Evolutionary conservation across 768 basidiomycete genomes (phyloP), one percentile per base, ranked within the genome.

Genomic region (Daedaleopsis nitida): DNA sequence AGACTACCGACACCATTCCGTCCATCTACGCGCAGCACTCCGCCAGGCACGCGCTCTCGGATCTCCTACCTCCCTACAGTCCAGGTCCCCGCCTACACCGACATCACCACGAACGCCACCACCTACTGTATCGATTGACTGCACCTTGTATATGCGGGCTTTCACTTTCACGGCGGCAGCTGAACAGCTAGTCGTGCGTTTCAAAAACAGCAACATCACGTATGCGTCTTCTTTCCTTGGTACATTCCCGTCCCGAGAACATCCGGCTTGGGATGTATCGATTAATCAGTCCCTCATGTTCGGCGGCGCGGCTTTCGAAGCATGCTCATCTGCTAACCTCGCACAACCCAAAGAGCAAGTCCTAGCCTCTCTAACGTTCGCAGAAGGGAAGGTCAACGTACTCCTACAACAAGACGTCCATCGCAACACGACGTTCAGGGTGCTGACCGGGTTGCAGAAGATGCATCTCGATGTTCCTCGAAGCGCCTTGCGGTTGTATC

Each of bases 401-500:
- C 72, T 85, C 8, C 68, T 78, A 42, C 82, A 80, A 16, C 78
- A 78, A 37, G 88, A 89, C 44, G 64, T 68, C 3, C 60, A 73
- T 19, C 70, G 76, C 6, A 78, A 71, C 53, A 69, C 70, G 5
- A 78, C 75, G 17, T 52, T 78, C 23, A 82, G 82, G 13, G 66
- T 83, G 14, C 74, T 80, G 3, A 77, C 83, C 49, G 74, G 76
- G 3, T 65, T 86, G 5, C 76, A 76, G 12, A 76, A 75, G 23
- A 66, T 88, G 24, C 76, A 79, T 32, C 69, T 90, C 47, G 81
- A 81, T 57, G 85, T 94, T 23, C 92, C 92, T 4, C 87, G 92
- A 24, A 94, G 92, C 65, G 92, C 88, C 32, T 78, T 94, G 34
- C 85, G 88, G 16, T 77, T 92, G 5, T 91, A 91, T 71, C 84